phyloP scores from a whole-genome alignment of 805 yeast genomes.

The Candida ortonii region DNA sequence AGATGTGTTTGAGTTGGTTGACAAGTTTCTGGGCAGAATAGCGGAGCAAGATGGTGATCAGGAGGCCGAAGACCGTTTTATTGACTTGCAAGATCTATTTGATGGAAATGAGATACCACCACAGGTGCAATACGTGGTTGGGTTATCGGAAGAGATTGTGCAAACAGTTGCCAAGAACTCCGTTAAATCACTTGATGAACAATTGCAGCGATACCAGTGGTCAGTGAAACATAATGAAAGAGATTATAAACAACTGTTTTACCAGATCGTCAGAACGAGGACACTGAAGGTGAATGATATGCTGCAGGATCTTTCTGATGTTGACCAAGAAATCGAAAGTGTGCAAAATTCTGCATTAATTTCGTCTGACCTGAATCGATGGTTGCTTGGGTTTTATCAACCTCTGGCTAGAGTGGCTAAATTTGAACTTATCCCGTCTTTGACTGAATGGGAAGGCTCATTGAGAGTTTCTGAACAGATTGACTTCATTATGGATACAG shows the following conservation, averaged over 20 bases:
- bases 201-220: slow-evolving; percentile 5
- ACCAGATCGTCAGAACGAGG: slow-evolving; percentile 22
- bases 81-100: slow-evolving; percentile 5
- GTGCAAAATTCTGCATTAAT: slow-evolving; percentile 2
- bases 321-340: background rate
- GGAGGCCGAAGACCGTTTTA: background rate
- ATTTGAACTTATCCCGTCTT: slow-evolving; percentile 11
- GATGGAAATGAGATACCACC: slow-evolving; percentile 3
- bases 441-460: slow-evolving; percentile 22
- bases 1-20: slow-evolving; percentile 3
- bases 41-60: background rate
- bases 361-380: slow-evolving; percentile 14
- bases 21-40: background rate
- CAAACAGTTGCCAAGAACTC: background rate
- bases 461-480: slow-evolving; percentile 21
- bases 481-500: slow-evolving; percentile 15
- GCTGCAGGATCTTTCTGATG: slow-evolving; percentile 10
- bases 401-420: slow-evolving; percentile 21
- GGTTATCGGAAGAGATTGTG: slow-evolving; percentile 1
- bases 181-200: background rate
- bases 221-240: background rate
- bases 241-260: slow-evolving; percentile 8
- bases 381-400: slow-evolving; percentile 23
- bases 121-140: slow-evolving; percentile 3
- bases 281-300: slow-evolving; percentile 19